These are phyloP conservation scores for Halocafeteria seosinensis DNA, from an alignment of 108 stramenopile genomes.

Conservation along the genomic window DNA sequence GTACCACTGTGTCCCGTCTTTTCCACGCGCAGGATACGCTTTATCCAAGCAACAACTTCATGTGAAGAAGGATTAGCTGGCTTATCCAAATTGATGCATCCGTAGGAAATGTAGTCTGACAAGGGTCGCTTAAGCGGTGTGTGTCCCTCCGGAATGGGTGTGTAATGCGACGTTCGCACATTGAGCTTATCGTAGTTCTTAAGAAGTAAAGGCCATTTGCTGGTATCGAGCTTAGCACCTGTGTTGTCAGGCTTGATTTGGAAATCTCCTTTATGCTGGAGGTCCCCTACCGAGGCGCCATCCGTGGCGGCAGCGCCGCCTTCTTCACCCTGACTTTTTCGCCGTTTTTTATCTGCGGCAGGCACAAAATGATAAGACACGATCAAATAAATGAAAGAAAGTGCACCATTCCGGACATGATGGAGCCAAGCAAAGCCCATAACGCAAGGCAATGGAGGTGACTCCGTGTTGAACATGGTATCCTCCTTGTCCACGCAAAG, in stretches of 20 bases:
- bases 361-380: no score
- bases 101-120: slow-evolving; percentile 72
- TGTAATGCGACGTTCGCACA: slow-evolving; percentile 93
- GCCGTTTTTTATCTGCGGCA: no score
- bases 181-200: slow-evolving; percentile 85
- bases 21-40: slow-evolving; percentile 92
- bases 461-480: no score
- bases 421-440: no score
- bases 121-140: slow-evolving; percentile 78
- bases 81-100: slow-evolving; percentile 98
- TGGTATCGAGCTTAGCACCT: slow-evolving; percentile 74
- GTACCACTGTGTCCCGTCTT: slow-evolving; percentile 99
- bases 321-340: no score
- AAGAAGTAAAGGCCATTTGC: slow-evolving; percentile 89
- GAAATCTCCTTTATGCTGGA: slow-evolving; percentile 13
- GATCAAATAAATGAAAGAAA: no score
- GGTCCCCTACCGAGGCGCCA: no score
- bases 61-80: slow-evolving; percentile 93
- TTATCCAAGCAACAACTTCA: slow-evolving; percentile 99
- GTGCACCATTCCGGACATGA: no score
- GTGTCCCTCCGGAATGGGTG: slow-evolving; percentile 83
- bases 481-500: no score
- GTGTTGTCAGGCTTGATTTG: slow-evolving; percentile 59
- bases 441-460: no score
- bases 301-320: no score